Evolutionary conservation across 495 filamentous ascomycete species (phyloP).

Genomic region (Penicillium lagena): DNA sequence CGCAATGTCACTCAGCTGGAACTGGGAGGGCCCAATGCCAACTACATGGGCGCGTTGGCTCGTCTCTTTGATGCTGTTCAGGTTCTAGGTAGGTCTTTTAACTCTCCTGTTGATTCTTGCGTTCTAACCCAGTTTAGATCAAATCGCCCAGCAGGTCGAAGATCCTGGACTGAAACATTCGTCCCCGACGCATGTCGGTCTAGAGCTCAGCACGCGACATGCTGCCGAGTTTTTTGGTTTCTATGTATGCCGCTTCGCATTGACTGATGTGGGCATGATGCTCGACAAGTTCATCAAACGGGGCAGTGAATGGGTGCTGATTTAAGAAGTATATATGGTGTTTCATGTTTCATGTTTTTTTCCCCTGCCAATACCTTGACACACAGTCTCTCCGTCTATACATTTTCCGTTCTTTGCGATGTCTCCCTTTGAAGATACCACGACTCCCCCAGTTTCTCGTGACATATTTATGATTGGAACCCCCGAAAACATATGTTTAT

Average conservation of each 20-base stretch:
- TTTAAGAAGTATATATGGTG: constrained; percentile 14
- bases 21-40: constrained; percentile 76
- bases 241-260: constrained; percentile 88
- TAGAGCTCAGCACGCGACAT: constrained; percentile 88
- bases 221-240: constrained; percentile 98
- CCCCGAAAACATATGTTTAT: constrained; percentile 13
- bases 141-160: constrained; percentile 93
- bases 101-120: not conserved
- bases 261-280: constrained; percentile 77
- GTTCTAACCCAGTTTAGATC: constrained; percentile 53
- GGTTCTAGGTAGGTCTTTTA: constrained; percentile 67
- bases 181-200: constrained; percentile 80
- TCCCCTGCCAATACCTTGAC: too few relatives aligned
- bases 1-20: constrained; percentile 61
- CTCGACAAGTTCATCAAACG: constrained; percentile 97
- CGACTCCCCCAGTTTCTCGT: constrained; percentile 9
- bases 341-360: not conserved
- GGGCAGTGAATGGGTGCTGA: constrained; percentile 89
- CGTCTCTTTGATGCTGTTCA: constrained; percentile 92
- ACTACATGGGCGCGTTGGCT: constrained; percentile 88
- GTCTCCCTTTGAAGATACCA: constrained; percentile 26
- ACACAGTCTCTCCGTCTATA: too few relatives aligned
- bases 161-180: constrained; percentile 82
- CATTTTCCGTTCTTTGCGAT: too few relatives aligned
- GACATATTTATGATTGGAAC: constrained; percentile 18